Percentiles rank a stretch among this genome's conserved stretches.
Conservation (phyloP, 2,329 filamentous ascomycete genomes). For the Cadophora sp. region DNA sequence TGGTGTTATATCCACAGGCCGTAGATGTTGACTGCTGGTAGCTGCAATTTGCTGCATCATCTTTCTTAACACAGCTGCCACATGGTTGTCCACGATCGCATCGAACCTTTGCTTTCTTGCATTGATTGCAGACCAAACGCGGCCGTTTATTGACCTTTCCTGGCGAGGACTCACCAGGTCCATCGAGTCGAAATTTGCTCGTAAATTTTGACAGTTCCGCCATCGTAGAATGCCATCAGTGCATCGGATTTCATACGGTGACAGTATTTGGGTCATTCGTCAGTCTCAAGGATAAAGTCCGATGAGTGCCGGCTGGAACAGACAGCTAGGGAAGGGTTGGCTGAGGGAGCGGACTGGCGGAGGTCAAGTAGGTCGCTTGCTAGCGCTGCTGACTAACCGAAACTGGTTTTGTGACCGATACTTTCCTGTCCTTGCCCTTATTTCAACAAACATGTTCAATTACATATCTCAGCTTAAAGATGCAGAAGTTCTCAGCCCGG, state of each 20-base stretch:
- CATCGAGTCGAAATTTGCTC: slow-evolving; percentile 23
- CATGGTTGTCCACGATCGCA: slow-evolving; percentile 35
- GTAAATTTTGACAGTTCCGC: slow-evolving; percentile 13
- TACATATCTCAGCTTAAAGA: no score
- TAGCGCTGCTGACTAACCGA: background rate
- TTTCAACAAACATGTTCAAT: no score
- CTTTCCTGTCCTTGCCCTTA: no score
- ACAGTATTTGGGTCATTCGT: background rate
- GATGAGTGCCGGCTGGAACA: background rate
- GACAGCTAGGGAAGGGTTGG: background rate
- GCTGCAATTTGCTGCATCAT: slow-evolving; percentile 28
- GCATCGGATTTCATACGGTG: background rate
- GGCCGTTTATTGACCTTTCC: slow-evolving; percentile 22
- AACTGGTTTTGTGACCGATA: no score
- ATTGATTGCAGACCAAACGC: slow-evolving; percentile 30
- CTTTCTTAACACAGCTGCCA: slow-evolving; percentile 30
- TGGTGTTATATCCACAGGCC: background rate
- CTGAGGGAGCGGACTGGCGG: no score
- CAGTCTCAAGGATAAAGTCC: background rate
- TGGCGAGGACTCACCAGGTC: background rate
- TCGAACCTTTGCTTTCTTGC: slow-evolving; percentile 32
- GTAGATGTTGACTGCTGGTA: slow-evolving; percentile 17
- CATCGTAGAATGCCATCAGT: background rate
- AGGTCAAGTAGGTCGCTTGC: background rate
- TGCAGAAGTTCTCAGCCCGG: no score